Percentiles rank a stretch among this genome's conserved stretches.
These are phyloP conservation scores for Aurantiochytrium sp. DNA, from an alignment of 108 stramenopile genomes.

Conservation along the genomic window DNA sequence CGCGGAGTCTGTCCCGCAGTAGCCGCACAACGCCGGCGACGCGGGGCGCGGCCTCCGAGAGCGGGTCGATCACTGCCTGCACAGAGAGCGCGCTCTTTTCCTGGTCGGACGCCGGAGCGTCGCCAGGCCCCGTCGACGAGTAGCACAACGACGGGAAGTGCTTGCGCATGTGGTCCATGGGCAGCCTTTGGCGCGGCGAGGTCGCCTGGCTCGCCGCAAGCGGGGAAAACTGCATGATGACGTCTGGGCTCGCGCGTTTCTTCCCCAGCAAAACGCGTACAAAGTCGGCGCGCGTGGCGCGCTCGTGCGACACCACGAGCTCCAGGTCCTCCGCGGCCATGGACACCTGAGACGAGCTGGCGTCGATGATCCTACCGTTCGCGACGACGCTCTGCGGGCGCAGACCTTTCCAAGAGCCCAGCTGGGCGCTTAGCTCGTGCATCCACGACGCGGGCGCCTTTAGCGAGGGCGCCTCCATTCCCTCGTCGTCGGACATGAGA, in stretches of 20 bases:
- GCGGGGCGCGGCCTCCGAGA: constrained; percentile 78
- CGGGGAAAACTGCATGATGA: not conserved
- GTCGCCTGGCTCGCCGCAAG: not conserved
- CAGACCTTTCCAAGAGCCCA: not conserved
- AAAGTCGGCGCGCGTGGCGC: not conserved
- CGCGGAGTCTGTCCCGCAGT: constrained; percentile 69
- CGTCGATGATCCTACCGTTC: not conserved
- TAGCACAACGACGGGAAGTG: not conserved
- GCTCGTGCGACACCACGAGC: not conserved
- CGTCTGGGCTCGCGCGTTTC: not conserved
- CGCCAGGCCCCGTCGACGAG: not conserved
- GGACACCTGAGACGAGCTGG: not conserved
- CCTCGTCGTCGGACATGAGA: not conserved
- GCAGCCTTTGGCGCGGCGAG: not conserved
- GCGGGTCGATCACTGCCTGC: constrained; percentile 76
- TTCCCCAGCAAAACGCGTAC: not conserved
- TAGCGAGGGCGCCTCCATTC: not conserved
- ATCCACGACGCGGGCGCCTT: not conserved
- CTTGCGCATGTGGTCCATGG: not conserved
- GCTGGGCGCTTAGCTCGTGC: not conserved
- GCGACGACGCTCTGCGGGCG: not conserved
- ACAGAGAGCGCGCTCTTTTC: constrained; percentile 43
- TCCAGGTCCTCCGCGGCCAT: not conserved
- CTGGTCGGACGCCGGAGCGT: too few relatives aligned
- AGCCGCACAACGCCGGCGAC: constrained; percentile 68